Evolutionary conservation across 75 land plant genomes (phyloP), one percentile per base, ranked within the genome.

Genomic region (Cryptomeria japonica): DNA sequence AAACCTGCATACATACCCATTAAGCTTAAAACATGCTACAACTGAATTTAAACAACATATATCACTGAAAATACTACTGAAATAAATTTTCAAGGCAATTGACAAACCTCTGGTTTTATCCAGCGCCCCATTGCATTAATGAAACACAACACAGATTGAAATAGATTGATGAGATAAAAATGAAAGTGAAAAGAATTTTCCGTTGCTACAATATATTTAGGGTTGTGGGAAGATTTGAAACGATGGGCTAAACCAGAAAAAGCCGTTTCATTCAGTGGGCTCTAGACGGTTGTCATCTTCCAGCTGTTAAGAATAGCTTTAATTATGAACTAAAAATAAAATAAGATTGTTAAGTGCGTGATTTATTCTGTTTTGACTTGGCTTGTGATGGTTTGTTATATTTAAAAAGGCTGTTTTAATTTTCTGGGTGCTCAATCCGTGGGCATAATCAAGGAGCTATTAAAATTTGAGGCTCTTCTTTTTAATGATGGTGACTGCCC

Each of bases 1-100:
- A 96, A 36, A 93, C 92, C 99, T 97, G 88, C 68, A 80, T 56
- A 3, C 68, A 80, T 46, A 55, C 16, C 76, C 34, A 72, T n/a
- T 10, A 68, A 28, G 11, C 76, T 31, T 31, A 70, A 5, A 70
- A 70, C n/a, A 68, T 19, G 72, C 6, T 1, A 70, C 4, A 41
- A 41, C 5, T 44, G 5, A 44, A 5, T 0, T 4, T 44, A 2
- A 4, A 0, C 9, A 22, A 28, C 72, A 68, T 25, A 68, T 22
- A 28, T 68, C 72, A 68, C 0, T 68, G 31, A 0, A 68, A 22
- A 58, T n/a, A n/a, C n/a, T n/a, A n/a, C n/a, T n/a, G 72, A 68
- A 68, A 68, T 22, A 19, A 1, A 58, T 4, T 58, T 31, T 31
- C 34, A 7, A 72, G 76, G 34, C 13, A 72, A 31, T 31, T 7